phyloP scores from a whole-genome alignment of 192 early-diverging fungal genomes.

The Coemansia interrupta region DNA sequence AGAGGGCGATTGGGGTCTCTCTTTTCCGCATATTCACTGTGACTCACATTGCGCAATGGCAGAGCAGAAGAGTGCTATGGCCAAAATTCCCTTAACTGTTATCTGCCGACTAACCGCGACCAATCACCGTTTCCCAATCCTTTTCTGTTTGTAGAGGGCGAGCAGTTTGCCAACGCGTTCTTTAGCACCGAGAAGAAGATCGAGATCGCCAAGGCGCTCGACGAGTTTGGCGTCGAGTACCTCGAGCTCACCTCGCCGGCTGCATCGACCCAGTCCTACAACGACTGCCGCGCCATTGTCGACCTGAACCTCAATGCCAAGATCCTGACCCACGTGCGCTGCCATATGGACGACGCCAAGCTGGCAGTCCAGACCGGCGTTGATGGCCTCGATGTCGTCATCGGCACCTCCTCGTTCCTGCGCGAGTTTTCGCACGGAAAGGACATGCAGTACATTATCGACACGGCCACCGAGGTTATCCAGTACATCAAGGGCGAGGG shows the following conservation, averaged over 20 bases:
- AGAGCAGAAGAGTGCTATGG: too few species aligned
- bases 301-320: conserved; percentile 95
- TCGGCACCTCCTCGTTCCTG: conserved; percentile 93
- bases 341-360: conserved; percentile 98
- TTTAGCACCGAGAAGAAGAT: conserved; percentile 97
- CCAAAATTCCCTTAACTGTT: too few species aligned
- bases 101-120: neutral
- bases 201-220: conserved; percentile 96
- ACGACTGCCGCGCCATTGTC: conserved; percentile 87
- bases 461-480: conserved; percentile 95
- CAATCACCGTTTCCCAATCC: neutral
- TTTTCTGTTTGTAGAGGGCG: conserved; percentile 69
- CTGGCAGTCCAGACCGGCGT: conserved; percentile 97
- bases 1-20: too few species aligned
- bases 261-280: conserved; percentile 92
- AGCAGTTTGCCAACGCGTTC: conserved; percentile 99
- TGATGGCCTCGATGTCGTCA: conserved; percentile 95
- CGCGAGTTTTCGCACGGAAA: conserved; percentile 99
- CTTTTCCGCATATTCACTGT: too few species aligned
- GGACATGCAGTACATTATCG: conserved; percentile 97
- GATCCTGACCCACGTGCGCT: conserved; percentile 93
- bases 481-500: conserved; percentile 93
- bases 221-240: conserved; percentile 98
- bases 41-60: too few species aligned
- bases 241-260: conserved; percentile 96